Percentiles rank a stretch among this genome's conserved stretches.
Conservation (phyloP, 306 rosid genomes). For the Malus sylvestris region DNA sequence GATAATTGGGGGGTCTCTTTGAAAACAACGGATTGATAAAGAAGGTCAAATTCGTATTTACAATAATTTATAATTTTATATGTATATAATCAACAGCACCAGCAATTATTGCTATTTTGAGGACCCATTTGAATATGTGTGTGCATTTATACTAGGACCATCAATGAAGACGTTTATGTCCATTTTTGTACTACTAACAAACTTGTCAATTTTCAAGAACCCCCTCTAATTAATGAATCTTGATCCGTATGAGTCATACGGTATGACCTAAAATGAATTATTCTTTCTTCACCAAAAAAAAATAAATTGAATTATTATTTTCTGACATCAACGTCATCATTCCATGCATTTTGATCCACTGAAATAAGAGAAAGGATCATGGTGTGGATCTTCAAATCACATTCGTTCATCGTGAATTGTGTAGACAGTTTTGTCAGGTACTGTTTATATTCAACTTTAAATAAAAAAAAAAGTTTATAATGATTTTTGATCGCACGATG, state of each 20-base stretch:
- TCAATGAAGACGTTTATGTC: slow-evolving; percentile 21
- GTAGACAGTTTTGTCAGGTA: accelerated
- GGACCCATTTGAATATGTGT: slow-evolving; percentile 21
- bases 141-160: slow-evolving; percentile 19
- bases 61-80: neutral
- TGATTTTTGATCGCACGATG: accelerated
- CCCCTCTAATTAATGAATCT: slow-evolving; percentile 23
- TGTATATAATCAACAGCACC: slow-evolving; percentile 14
- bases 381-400: accelerated
- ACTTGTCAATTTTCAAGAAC: slow-evolving; percentile 16
- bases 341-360: too few relatives aligned
- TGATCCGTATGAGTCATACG: slow-evolving; percentile 11
- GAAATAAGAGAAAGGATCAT: too few relatives aligned
- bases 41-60: slow-evolving; percentile 29
- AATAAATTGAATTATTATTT: too few relatives aligned
- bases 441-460: too few relatives aligned
- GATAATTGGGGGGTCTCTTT: slow-evolving; percentile 30
- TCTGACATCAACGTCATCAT: too few relatives aligned
- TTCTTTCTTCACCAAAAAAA: too few relatives aligned
- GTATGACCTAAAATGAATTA: slow-evolving; percentile 4
- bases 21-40: slow-evolving; percentile 20
- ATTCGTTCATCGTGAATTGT: too few relatives aligned
- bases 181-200: slow-evolving; percentile 15
- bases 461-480: too few relatives aligned
- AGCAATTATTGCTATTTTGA: slow-evolving; percentile 16